Evolutionary conservation across 2,329 filamentous ascomycete species (phyloP).

Genomic region (Botrytis galanthina): DNA sequence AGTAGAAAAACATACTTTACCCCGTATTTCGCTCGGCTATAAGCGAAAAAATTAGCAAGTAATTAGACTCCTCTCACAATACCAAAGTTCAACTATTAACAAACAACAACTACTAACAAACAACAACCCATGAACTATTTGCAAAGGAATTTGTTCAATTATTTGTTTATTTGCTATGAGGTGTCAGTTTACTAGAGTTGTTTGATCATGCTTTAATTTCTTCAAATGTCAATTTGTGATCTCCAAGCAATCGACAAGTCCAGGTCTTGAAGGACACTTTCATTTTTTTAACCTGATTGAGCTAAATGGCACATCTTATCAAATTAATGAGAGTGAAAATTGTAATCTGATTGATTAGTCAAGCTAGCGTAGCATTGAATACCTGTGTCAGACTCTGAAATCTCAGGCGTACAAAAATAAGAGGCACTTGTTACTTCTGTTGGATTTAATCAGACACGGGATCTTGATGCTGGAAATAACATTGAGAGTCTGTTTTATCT

Average conservation of each 20-base stretch:
- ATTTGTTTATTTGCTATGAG: fast-evolving
- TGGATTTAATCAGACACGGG: not conserved
- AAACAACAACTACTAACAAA: not conserved
- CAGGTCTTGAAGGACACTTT: not conserved
- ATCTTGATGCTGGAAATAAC: not conserved
- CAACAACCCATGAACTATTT: not conserved
- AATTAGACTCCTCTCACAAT: not conserved
- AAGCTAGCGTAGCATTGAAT: not conserved
- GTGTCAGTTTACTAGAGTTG: fast-evolving
- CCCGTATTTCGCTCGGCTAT: slow-evolving; percentile 3
- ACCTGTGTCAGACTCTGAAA: not conserved
- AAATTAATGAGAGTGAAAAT: too few species aligned
- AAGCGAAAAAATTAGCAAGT: not conserved
- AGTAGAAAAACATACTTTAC: not conserved
- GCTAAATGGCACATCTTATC: not conserved
- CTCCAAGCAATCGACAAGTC: not conserved
- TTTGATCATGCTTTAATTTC: not conserved
- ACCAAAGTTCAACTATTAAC: not conserved
- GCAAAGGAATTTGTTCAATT: fast-evolving
- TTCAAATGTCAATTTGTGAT: not conserved
- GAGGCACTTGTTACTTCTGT: not conserved
- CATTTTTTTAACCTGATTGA: not conserved
- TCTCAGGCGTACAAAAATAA: not conserved
- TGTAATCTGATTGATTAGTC: not conserved
- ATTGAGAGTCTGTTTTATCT: not conserved